Conservation (phyloP, 306 rosid species). For the Spatholobus suberectus region DNA sequence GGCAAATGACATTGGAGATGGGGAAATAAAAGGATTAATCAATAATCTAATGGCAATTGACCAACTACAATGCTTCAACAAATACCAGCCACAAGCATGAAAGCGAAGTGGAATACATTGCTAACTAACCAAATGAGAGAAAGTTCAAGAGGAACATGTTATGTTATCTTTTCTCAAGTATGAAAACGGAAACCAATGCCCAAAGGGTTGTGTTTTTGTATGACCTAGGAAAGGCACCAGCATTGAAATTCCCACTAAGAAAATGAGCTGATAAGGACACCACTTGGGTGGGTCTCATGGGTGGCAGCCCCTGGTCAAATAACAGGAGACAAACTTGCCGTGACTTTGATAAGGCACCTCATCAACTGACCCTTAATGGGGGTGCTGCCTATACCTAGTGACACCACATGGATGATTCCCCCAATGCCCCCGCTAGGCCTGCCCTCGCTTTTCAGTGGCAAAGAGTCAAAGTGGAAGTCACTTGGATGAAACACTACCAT, state of each 20-base stretch:
- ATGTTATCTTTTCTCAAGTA: background rate
- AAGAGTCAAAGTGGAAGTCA: conserved; percentile 43
- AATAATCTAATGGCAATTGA: background rate
- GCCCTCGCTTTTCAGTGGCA: background rate
- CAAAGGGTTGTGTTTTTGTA: background rate
- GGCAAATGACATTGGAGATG: background rate
- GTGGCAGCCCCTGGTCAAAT: conserved; percentile 39
- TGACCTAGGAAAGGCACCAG: conserved; percentile 15
- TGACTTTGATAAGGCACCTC: conserved; percentile 36
- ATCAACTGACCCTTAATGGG: conserved; percentile 36
- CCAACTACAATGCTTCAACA: background rate
- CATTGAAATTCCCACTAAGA: background rate
- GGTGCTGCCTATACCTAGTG: conserved; percentile 36
- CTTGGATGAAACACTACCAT: conserved; percentile 45
- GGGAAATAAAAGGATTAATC: background rate
- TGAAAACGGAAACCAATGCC: background rate
- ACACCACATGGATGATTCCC: conserved; percentile 26
- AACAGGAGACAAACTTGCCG: conserved; percentile 37
- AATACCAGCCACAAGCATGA: background rate
- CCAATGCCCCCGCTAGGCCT: background rate
- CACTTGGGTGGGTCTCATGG: conserved; percentile 45
- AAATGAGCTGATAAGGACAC: conserved; percentile 46
- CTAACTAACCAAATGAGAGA: conserved; percentile 4
- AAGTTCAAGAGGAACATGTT: conserved; percentile 24
- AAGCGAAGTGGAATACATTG: conserved; percentile 12